Base-by-base conservation (phyloP, 495 filamentous ascomycete species). In the Neurospora sp. region DNA sequence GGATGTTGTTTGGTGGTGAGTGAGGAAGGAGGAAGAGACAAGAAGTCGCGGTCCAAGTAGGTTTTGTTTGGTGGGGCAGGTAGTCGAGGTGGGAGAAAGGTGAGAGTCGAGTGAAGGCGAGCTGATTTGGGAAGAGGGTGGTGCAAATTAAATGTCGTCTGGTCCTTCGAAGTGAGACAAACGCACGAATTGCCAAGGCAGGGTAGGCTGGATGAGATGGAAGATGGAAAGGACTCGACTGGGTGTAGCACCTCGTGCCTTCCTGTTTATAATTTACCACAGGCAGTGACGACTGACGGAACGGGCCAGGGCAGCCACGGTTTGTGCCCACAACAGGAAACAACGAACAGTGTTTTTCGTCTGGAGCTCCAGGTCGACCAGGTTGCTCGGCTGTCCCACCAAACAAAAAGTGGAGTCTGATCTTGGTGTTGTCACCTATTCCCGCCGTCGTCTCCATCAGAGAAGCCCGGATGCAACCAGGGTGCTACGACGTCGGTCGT, bases 81-180 rank as follows among this genome's bases (percentile, higher is more conserved):
- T 23, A 37, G 69, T 59, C 38, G 18, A 59, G 46, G 44, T 40
- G 31, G 39, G 72, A 27, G 18, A 70, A 70, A 71, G 54, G 35
- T 40, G 40, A 48, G 70, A 40, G 39, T 7, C n/a, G 70, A 62
- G 70, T 72, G 38, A 72, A 54, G 16, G 44, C 35, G 27, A 59
- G 38, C 18, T 48, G 40, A 38, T 62, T 54, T n/a, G 27, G 70
- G 70, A 20, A 46, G 70, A 38, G 69, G 40, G 40, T 62, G 40
- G 70, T 37, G 31, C 70, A 59, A 72, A 69, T 42, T 72, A 62
- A 71, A 71, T 70, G 69, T 73, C 31, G 54, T 66, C 54, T 66
- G 54, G 54, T 66, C 54, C 27, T 66, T 66, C 27, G 27, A 66
- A 35, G 54, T 66, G 31, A 66, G 54, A 66, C 54, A 66, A 66